Evolutionary conservation across 2,329 filamentous ascomycete genomes (phyloP).

Genomic region (Pseudopyricularia cyperi): DNA sequence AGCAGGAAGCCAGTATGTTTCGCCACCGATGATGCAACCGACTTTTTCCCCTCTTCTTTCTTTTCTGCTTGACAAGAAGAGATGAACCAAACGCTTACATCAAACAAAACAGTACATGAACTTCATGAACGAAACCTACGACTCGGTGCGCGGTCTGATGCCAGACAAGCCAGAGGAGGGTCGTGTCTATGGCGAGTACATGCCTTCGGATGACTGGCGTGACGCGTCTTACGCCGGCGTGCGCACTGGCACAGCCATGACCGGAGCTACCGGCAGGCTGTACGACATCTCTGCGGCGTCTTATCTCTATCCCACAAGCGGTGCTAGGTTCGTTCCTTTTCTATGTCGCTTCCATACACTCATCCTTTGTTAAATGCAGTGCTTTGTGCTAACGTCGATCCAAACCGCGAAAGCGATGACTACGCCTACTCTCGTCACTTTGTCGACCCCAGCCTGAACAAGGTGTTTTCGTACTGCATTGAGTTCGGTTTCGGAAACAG

Average conservation of each 20-base stretch:
- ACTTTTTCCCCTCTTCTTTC: too few relatives aligned
- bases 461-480: constrained; percentile 28
- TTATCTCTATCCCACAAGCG: constrained; percentile 30
- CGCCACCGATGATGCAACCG: too few relatives aligned
- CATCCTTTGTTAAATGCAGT: background rate
- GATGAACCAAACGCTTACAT: too few relatives aligned
- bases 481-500: constrained; percentile 31
- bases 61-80: too few relatives aligned
- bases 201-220: constrained; percentile 26
- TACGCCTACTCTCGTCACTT: constrained; percentile 33
- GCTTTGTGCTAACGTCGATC: background rate
- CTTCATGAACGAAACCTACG: constrained; percentile 37
- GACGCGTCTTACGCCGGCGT: background rate
- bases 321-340: constrained; percentile 12
- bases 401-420: constrained; percentile 22
- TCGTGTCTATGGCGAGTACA: constrained; percentile 30
- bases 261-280: constrained; percentile 18
- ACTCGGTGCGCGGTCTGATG: constrained; percentile 13
- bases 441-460: constrained; percentile 17
- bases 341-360: background rate
- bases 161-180: constrained; percentile 17
- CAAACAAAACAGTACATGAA: constrained; percentile 33
- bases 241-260: constrained; percentile 5
- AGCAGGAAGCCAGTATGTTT: constrained; percentile 16
- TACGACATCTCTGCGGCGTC: constrained; percentile 26